A percentile compares a stretch with the other conserved stretches of the same genome.
Evolutionary conservation across 139 green algal species (phyloP).

Genomic region (Micractinium conductrix): DNA sequence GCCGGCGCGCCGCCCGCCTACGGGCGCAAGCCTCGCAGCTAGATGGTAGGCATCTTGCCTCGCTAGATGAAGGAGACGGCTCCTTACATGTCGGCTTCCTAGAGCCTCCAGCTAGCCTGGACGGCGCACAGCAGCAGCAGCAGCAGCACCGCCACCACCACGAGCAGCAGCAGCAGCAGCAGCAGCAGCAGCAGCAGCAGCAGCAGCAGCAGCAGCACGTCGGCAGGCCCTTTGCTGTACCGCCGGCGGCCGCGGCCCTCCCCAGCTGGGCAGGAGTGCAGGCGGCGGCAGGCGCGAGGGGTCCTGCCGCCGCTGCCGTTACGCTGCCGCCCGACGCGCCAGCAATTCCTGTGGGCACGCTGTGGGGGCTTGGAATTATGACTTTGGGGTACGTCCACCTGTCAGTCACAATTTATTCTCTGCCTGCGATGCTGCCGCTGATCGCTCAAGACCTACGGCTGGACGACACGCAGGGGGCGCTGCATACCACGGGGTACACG

Average conservation of each 20-base stretch:
- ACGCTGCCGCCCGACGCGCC: background rate
- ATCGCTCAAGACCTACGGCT: slow-evolving; percentile 76
- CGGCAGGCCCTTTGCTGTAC: background rate
- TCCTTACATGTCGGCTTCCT: no score
- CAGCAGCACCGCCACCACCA: background rate
- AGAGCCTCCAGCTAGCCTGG: no score
- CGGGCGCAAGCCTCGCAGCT: no score
- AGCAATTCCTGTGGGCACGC: slow-evolving; percentile 36
- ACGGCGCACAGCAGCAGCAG: background rate
- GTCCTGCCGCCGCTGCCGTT: background rate
- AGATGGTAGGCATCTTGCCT: no score
- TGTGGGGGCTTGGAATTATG: slow-evolving; percentile 77
- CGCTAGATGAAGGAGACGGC: no score
- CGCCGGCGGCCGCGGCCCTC: background rate
- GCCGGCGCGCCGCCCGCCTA: no score
- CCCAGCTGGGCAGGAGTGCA: slow-evolving; percentile 21
- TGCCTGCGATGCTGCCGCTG: slow-evolving; percentile 82
- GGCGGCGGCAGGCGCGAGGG: background rate
- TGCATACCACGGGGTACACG: slow-evolving; percentile 65
- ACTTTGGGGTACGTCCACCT: slow-evolving; percentile 81
- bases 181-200: slow-evolving; percentile 1
- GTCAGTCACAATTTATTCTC: slow-evolving; percentile 72
- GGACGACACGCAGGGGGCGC: slow-evolving; percentile 64
- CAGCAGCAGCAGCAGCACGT: background rate
- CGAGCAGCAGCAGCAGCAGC: slow-evolving; percentile 27